These are phyloP conservation scores for Dictyostelium citrinum DNA, from an alignment of 78 protist species.

Conservation along the genomic window DNA sequence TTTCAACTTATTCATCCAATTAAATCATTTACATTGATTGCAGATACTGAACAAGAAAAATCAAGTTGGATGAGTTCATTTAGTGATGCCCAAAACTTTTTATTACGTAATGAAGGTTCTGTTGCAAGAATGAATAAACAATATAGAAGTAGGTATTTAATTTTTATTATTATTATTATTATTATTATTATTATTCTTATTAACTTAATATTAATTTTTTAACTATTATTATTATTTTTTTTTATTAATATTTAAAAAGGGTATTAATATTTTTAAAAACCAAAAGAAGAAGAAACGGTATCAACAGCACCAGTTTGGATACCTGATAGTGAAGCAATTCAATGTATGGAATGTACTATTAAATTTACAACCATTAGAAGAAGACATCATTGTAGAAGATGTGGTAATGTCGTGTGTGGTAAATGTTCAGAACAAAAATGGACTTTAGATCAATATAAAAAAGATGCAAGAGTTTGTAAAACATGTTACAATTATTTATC, in stretches of 20 bases:
- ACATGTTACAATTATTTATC: conserved; percentile 58
- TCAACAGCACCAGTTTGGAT: conserved; percentile 78
- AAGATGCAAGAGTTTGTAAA: conserved; percentile 75
- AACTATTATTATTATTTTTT: background rate
- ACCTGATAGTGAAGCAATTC: conserved; percentile 59
- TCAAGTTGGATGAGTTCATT: conserved; percentile 20
- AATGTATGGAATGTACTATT: conserved; percentile 65
- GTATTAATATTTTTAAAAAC: background rate
- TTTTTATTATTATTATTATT: background rate
- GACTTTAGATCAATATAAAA: conserved; percentile 48
- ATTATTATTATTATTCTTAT: background rate
- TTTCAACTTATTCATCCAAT: conserved; percentile 65
- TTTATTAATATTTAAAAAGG: background rate
- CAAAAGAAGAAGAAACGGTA: background rate
- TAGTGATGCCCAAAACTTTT: conserved; percentile 1
- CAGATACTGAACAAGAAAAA: conserved; percentile 75
- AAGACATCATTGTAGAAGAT: conserved; percentile 79
- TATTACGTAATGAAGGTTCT: conserved; percentile 52
- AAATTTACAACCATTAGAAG: conserved; percentile 70
- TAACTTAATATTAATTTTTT: too few species aligned
- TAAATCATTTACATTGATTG: conserved; percentile 79
- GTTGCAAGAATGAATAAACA: conserved; percentile 74
- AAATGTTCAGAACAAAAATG: conserved; percentile 56
- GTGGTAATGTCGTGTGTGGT: conserved; percentile 81
- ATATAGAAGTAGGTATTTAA: conserved; percentile 10